Evolutionary conservation across 1,284 basidiomycete genomes (phyloP), one percentile per base, ranked within the genome.

Genomic region (Lentinula novae-zelandiae): DNA sequence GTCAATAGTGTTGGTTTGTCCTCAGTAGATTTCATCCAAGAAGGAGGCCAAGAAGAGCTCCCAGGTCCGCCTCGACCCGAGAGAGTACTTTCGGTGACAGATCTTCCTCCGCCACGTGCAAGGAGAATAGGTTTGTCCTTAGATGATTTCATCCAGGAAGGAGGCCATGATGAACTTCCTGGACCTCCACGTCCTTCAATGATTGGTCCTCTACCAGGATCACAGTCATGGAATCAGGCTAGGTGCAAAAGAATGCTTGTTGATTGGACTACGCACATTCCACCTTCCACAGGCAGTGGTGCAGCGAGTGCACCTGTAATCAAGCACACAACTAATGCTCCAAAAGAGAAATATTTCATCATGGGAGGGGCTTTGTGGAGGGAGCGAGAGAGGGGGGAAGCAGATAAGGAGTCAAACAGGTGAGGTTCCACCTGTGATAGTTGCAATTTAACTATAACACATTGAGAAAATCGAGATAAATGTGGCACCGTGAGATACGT

Each of bases 1-100:
- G 33, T 51, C 27, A 46, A 22, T 9, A 46, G 15, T 20, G 44
- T 22, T 10, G 17, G 17, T 12, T 27, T 46, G 17, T 9, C 44
- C 6, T 46, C 44, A 20, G 44, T 20, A 22, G 17, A 5, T 31
- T 39, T 54, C 53, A 27, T 42, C 53, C 53, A 54, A 27, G 53
- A 44, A n/a, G 53, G 53, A 6, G 53, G 53, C 53, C 53, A 54
- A 9, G 53, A 54, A 20, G 53, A 54, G 39, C 53, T 54, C 40
- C 53, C 53, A 38, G 53, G 53, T 40, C 53, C 52, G n/a, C 52
- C 52, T 17, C 52, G 34, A 13, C 17, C 36, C n/a, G 31, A 39
- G 17, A 53, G 3, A 46, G 20, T 20, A 22, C 17, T 20, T 2
- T 17, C 20, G 7, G n/a, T 17, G 3, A 12, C 34, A 6, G 49